Evolutionary conservation across 225 moss, liverwort and hornwort genomes (phyloP).

Genomic region (Neckera pumila): DNA sequence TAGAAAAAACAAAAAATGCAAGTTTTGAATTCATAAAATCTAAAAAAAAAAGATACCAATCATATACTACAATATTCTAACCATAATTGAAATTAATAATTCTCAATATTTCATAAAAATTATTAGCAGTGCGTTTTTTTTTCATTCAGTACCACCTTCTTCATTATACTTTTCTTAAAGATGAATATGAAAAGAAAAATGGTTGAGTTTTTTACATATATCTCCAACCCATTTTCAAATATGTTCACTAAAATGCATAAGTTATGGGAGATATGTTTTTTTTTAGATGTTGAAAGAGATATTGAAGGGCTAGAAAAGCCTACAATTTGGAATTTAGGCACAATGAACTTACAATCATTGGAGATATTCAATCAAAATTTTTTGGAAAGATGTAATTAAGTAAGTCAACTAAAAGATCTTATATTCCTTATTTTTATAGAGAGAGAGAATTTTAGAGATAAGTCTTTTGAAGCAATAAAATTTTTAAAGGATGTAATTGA

Average conservation of each 20-base stretch:
- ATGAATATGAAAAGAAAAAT: too few species aligned
- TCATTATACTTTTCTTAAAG: too few species aligned
- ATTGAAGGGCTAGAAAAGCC: neutral
- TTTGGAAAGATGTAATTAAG: neutral
- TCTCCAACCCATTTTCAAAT: neutral
- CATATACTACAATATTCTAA: fast-evolving
- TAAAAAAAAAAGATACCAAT: neutral
- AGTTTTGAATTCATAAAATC: neutral
- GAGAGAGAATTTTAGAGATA: too few species aligned
- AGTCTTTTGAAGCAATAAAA: too few species aligned
- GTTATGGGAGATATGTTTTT: too few species aligned
- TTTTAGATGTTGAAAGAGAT: neutral
- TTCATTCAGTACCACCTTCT: too few species aligned
- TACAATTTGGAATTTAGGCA: neutral
- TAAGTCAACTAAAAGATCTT: neutral
- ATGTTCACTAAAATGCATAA: neutral
- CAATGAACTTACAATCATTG: too few species aligned
- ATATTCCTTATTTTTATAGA: too few species aligned
- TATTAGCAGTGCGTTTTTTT: neutral
- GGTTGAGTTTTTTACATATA: neutral
- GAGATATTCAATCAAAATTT: too few species aligned
- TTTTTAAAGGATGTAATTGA: neutral
- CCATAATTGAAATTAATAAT: neutral
- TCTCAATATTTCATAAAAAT: neutral
- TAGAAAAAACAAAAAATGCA: neutral